Evolutionary conservation across 2,329 filamentous ascomycete genomes (phyloP), one percentile per base, ranked within the genome.

Genomic region (Aspergillus glaucus): DNA sequence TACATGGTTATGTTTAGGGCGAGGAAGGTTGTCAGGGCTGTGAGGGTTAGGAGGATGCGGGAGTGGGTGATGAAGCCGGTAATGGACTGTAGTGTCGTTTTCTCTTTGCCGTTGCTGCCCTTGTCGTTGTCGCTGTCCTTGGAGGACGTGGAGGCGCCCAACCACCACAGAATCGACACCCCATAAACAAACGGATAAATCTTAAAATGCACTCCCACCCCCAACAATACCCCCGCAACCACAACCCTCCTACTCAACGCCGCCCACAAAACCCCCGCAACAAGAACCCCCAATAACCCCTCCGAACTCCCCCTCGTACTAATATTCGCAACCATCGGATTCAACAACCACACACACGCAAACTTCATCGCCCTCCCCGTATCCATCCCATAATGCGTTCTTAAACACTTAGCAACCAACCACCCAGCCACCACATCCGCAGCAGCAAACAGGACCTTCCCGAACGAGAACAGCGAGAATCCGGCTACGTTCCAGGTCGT

Each of bases 171-270:
- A 37, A 73, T 66, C 9, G 69, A 71, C 2, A 85, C 81, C 2
- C 88, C 92, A 68, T 98, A 98, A 51, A 98, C 88, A 68, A 97
- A 95, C 0, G 93, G 93, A 62, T 98, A 98, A 52, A 98, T 97
- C 77, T 98, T 98, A 73, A 98, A 94, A 71, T 98, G 93, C 22
- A 97, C 91, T 1, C 82, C 82, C 24, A 95, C 71, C 0, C 93
- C 93, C 2, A 98, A 75, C 26, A 97, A 67, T 2, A 84, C 55
- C 0, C 88, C 92, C 0, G 90, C 86, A 7, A 94, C 64, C 1
- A 70, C 62, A 15, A 86, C 72, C n/a, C 75, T 75, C 45, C 76
- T 77, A 45, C 79, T 75, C 54, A 90, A 72, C 1, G 87, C 85
- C 0, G 91, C 87, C 87, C 88, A 97, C 9, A 98, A 70, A 32